Conservation (phyloP, 1,284 basidiomycete species). For the Cryptococcus floricola region DNA sequence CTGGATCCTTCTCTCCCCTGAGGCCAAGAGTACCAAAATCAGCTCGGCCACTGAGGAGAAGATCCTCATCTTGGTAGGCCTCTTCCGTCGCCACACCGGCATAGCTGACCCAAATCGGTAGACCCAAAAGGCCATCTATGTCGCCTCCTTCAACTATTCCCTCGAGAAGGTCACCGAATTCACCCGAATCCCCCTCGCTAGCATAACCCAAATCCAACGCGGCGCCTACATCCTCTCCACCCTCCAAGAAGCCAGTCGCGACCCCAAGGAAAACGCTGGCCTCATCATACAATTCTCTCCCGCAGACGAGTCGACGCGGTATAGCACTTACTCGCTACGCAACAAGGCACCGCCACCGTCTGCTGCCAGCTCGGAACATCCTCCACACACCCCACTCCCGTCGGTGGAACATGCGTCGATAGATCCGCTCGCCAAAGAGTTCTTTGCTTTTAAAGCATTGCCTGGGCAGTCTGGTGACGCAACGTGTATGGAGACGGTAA, state of each 20-base stretch:
- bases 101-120: conserved; percentile 30
- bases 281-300: conserved; percentile 73
- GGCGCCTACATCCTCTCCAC: conserved; percentile 88
- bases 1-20: conserved; percentile 88
- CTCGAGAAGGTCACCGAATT: conserved; percentile 86
- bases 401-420: conserved; percentile 17
- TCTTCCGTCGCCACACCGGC: background rate
- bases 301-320: conserved; percentile 62
- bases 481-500: conserved; percentile 71
- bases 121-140: conserved; percentile 64
- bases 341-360: conserved; percentile 50
- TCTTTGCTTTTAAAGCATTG: conserved; percentile 53
- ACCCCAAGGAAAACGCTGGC: conserved; percentile 78
- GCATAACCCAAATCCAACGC: conserved; percentile 77
- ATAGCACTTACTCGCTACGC: conserved; percentile 76
- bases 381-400: conserved; percentile 9
- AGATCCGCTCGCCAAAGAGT: conserved; percentile 30
- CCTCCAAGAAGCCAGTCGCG: conserved; percentile 80
- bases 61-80: conserved; percentile 73
- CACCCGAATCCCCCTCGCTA: conserved; percentile 79
- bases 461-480: conserved; percentile 56
- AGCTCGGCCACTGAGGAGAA: conserved; percentile 82
- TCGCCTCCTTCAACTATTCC: conserved; percentile 79
- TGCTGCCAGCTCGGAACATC: background rate
- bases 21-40: conserved; percentile 66